Base-by-base conservation (phyloP, 176 grass and related monocot genomes). In the Puya raimondii region DNA sequence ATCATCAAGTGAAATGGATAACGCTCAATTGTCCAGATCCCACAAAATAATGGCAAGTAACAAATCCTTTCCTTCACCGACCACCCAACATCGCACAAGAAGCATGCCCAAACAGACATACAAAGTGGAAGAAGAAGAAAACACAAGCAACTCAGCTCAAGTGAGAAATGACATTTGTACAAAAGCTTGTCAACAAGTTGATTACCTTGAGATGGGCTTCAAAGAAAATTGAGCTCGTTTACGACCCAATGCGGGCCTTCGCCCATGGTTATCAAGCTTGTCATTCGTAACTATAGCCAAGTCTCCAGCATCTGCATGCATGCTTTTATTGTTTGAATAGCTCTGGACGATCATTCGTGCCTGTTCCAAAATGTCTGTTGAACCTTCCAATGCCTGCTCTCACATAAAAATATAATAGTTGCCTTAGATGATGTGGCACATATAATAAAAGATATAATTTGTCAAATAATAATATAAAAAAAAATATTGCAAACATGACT, bases 151-250 rank as follows among this genome's bases (percentile, higher is more conserved):
- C 53, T 57, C 13, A 9, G n/a, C 13, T 7, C 14, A 49, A n/a
- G 33, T 42, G 51, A 71, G 2, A 15, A 23, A 29, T 25, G 12
- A 13, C 21, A 8, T 14, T 12, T 53, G 22, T 29, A 47, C 22
- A 13, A 15, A 70, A 10, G 22, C 14, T 70, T 25, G 3, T 14
- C 10, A 48, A 50, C 12, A 72, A 47, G 9, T 50, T 25, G 12
- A 13, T 73, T 87, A 76, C 88, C 68, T 72, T 50, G 48, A 10
- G 27, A 15, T 50, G 26, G 48, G 13, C 71, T 70, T 76, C 64
- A 79, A 47, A 23, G 70, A 51, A 66, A 91, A 87, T n/a, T 66
- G 67, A 76, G 64, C 18, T 3, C 74, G 71, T 77, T 81, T 91
- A n/a, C 81, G 78, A 22, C 80, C 75, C 47, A 58, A 51, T 2